A percentile compares a stretch with the other conserved stretches of the same genome.
Conservation (phyloP, 2,329 filamentous ascomycete genomes). For the Aspergillus tubingensis region DNA sequence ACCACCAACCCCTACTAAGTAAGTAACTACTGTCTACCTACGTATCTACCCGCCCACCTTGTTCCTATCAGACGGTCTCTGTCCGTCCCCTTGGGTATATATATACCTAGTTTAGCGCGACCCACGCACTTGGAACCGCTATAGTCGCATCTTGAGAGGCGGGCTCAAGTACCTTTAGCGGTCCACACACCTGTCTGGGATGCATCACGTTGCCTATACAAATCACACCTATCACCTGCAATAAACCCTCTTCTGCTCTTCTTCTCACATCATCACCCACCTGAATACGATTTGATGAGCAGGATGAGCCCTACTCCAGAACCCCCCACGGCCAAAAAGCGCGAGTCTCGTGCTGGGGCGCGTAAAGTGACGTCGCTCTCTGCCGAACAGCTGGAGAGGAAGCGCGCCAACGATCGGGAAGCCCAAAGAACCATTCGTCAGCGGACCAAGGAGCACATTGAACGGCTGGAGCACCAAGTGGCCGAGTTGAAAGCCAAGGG, state of each 20-base stretch:
- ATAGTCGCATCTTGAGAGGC: constrained; percentile 21
- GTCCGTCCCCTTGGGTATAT: constrained; percentile 14
- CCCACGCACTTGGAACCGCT: constrained; percentile 27
- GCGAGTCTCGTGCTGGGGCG: constrained; percentile 56
- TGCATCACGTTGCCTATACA: constrained; percentile 14
- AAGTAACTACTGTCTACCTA: neutral
- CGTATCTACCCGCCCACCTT: constrained; percentile 18
- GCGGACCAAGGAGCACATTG: constrained; percentile 61
- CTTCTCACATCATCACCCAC: neutral
- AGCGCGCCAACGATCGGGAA: constrained; percentile 62
- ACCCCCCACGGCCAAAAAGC: constrained; percentile 28
- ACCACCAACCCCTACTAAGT: neutral
- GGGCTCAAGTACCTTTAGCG: constrained; percentile 12
- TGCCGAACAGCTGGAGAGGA: constrained; percentile 60
- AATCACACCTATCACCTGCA: constrained; percentile 14
- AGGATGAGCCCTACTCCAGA: constrained; percentile 30
- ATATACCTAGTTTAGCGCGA: constrained; percentile 20
- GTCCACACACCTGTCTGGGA: constrained; percentile 16
- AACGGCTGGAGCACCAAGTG: constrained; percentile 57
- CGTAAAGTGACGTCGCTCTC: constrained; percentile 60
- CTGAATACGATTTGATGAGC: constrained; percentile 3
- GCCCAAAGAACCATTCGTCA: constrained; percentile 62
- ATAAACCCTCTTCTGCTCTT: constrained; percentile 8
- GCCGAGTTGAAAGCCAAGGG: constrained; percentile 53
- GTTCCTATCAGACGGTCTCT: constrained; percentile 13